These are phyloP conservation scores for Coemansia sp. DNA, from an alignment of 192 early-diverging fungal genomes.

Conservation along the genomic window DNA sequence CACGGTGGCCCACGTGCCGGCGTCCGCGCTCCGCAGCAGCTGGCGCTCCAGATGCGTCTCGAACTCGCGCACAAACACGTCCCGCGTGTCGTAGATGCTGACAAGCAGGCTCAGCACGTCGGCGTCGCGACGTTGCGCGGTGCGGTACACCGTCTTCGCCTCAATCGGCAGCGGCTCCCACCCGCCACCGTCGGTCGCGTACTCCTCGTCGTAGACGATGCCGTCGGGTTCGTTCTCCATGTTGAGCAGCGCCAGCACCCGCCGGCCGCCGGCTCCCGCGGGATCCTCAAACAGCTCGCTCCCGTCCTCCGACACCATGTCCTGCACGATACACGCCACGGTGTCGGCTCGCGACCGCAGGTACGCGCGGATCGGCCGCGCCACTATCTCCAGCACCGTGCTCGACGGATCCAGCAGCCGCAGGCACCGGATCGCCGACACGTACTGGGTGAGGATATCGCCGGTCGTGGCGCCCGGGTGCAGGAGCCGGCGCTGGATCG, in stretches of 20 bases:
- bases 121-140: conserved; percentile 36
- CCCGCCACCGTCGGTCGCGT: conserved; percentile 26
- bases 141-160: conserved; percentile 39
- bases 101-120: conserved; percentile 72
- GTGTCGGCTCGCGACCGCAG: conserved; percentile 66
- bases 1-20: conserved; percentile 50
- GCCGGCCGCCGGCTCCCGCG: conserved; percentile 4
- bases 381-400: conserved; percentile 65
- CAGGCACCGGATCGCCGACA: conserved; percentile 68
- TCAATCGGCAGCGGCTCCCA: conserved; percentile 70
- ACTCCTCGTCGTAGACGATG: conserved; percentile 58
- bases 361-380: conserved; percentile 61
- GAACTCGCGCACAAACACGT: conserved; percentile 73
- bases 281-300: conserved; percentile 59
- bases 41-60: conserved; percentile 59
- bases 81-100: conserved; percentile 68
- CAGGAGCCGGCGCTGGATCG: conserved; percentile 59
- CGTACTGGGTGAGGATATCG: conserved; percentile 72
- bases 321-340: conserved; percentile 65
- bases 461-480: conserved; percentile 73
- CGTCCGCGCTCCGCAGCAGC: conserved; percentile 37
- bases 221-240: conserved; percentile 28
- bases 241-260: not conserved
- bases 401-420: conserved; percentile 69
- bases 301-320: conserved; percentile 63